Conservation (phyloP, 495 filamentous ascomycete species). For the Talaromyces liani region DNA sequence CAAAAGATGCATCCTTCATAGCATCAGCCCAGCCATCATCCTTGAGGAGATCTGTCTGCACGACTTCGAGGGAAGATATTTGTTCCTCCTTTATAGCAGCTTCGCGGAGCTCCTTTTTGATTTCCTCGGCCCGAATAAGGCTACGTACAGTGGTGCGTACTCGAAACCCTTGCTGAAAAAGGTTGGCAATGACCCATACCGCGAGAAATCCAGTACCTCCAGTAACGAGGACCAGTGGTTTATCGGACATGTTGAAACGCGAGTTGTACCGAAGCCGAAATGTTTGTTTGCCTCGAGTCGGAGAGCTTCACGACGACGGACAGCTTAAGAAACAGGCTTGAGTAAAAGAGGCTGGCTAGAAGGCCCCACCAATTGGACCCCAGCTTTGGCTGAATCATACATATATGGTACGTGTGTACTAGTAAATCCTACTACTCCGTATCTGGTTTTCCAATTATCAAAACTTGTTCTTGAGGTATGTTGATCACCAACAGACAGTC, state of each 20-base stretch:
- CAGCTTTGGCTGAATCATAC: no score
- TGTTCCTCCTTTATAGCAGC: background rate
- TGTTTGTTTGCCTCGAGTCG: background rate
- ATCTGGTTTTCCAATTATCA: no score
- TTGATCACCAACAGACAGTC: no score
- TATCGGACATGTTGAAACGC: background rate
- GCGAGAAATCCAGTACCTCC: constrained; percentile 5
- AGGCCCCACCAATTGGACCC: no score
- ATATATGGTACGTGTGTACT: no score
- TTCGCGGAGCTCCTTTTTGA: background rate
- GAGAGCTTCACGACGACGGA: no score
- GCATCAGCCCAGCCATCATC: constrained; percentile 9
- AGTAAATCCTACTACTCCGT: no score
- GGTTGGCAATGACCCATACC: background rate
- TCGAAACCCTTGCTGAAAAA: background rate
- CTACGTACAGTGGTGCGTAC: constrained; percentile 5
- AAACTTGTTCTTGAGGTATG: no score
- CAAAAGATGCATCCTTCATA: constrained; percentile 1
- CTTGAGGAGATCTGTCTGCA: constrained; percentile 26
- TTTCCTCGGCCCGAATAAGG: background rate
- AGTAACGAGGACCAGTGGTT: constrained; percentile 7
- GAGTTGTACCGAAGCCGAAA: background rate
- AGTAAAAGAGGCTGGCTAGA: no score
- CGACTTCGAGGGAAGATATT: constrained; percentile 16
- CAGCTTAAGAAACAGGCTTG: no score